phyloP scores from a whole-genome alignment of 1,139 yeast genomes.

The Yarrowia galli region DNA sequence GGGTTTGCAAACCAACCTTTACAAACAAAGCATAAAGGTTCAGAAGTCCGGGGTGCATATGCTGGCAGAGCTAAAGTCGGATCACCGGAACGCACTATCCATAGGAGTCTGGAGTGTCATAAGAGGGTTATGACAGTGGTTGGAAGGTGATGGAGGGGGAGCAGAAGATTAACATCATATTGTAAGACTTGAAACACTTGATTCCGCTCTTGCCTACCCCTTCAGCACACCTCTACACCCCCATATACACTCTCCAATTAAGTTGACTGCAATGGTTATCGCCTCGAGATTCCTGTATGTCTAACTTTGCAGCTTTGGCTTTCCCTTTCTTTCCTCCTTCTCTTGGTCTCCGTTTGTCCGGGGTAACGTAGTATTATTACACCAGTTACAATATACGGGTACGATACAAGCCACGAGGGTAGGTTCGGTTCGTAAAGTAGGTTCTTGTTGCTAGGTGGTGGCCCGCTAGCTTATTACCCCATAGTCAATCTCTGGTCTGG shows the following conservation, averaged over 20 bases:
- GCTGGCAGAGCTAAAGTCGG: slow-evolving; percentile 33
- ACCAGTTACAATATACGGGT: not conserved
- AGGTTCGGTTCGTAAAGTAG: slow-evolving; percentile 24
- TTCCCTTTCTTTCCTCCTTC: not conserved
- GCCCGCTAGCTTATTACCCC: not conserved
- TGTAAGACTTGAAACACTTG: too few species aligned
- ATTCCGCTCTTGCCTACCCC: too few species aligned
- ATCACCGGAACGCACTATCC: slow-evolving; percentile 23
- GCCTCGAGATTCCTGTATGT: not conserved
- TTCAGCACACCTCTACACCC: not conserved
- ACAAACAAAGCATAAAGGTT: slow-evolving; percentile 21
- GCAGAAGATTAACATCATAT: too few species aligned
- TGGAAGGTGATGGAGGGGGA: too few species aligned
- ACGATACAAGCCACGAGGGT: not conserved
- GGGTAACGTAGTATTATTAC: slow-evolving; percentile 9
- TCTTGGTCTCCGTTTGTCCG: slow-evolving; percentile 27
- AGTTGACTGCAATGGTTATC: slow-evolving; percentile 10
- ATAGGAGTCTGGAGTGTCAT: too few species aligned
- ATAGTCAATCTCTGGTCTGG: not conserved
- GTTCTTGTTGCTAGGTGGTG: slow-evolving; percentile 4
- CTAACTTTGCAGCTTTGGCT: not conserved
- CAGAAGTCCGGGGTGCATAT: slow-evolving; percentile 39
- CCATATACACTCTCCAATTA: not conserved
- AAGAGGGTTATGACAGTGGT: too few species aligned
- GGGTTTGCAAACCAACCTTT: slow-evolving; percentile 33